Conservation (phyloP, 306 rosid genomes). For the Corylus heterophylla region DNA sequence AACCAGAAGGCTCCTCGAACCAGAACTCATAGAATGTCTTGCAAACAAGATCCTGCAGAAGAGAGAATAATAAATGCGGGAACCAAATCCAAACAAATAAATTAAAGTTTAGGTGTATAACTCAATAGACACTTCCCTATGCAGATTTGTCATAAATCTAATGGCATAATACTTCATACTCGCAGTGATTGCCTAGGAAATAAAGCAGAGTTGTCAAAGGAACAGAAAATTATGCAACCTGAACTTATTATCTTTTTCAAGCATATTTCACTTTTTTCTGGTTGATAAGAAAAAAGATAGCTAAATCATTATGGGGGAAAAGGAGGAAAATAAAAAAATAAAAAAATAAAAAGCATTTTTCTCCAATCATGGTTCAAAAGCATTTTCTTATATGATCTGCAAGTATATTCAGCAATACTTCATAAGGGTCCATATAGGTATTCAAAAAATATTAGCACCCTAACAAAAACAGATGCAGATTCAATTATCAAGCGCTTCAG, state of each 20-base stretch:
- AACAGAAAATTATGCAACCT: not conserved
- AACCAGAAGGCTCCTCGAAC: conserved; percentile 90
- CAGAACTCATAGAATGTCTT: conserved; percentile 96
- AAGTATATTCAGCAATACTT: not conserved
- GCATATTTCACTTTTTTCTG: not conserved
- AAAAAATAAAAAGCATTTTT: not conserved
- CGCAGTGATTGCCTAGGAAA: not conserved
- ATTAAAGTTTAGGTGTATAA: not conserved
- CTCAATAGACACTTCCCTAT: not conserved
- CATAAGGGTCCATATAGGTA: not conserved
- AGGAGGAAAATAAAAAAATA: too few relatives aligned
- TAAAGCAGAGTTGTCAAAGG: not conserved
- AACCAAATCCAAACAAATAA: conserved; percentile 12
- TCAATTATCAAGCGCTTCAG: not conserved
- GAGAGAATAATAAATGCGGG: conserved; percentile 25
- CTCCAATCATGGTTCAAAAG: not conserved
- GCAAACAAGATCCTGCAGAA: conserved; percentile 90
- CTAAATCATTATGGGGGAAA: not conserved
- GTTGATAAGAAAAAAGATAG: not conserved
- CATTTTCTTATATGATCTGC: not conserved
- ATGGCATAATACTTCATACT: not conserved
- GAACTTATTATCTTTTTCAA: not conserved
- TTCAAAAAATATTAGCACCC: not conserved
- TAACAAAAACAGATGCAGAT: not conserved
- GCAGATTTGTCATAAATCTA: not conserved